Evolutionary conservation across 208 protist genomes (phyloP).

Genomic region (Leishmania turanica): DNA sequence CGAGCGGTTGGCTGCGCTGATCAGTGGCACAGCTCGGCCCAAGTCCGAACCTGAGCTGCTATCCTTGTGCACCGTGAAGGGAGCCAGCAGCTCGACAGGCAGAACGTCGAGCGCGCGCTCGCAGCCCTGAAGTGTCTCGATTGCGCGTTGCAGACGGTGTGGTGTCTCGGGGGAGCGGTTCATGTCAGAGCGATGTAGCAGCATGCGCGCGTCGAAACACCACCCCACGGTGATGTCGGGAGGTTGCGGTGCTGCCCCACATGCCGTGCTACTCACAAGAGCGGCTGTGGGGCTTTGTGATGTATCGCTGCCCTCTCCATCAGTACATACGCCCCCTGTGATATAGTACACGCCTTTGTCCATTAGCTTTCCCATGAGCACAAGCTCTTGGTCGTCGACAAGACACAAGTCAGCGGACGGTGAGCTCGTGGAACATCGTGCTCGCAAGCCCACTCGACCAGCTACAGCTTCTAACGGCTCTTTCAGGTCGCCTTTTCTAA

Average conservation of each 20-base stretch:
- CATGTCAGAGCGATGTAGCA: constrained; percentile 51
- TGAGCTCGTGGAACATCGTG: background rate
- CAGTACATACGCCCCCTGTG: constrained; percentile 34
- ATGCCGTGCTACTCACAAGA: background rate
- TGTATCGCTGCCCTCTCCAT: background rate
- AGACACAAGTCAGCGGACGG: constrained; percentile 23
- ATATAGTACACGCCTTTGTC: constrained; percentile 62
- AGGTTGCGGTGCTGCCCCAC: background rate
- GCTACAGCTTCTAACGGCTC: constrained; percentile 53
- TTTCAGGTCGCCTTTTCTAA: constrained; percentile 56
- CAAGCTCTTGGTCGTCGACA: constrained; percentile 64
- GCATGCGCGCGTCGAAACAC: constrained; percentile 70
- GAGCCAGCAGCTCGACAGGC: constrained; percentile 41
- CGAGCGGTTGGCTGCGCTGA: constrained; percentile 23
- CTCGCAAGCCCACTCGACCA: constrained; percentile 41
- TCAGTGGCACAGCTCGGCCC: background rate
- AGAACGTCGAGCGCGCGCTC: constrained; percentile 58
- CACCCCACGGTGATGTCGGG: constrained; percentile 64
- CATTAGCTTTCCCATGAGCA: constrained; percentile 54
- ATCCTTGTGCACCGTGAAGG: background rate
- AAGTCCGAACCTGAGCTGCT: constrained; percentile 6
- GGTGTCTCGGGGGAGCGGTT: constrained; percentile 74
- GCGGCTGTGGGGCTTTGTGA: background rate
- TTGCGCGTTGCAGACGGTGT: constrained; percentile 59
- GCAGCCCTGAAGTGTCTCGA: constrained; percentile 51